Conservation (phyloP, 2,329 filamentous ascomycete genomes). For the Cladorrhinum sp. region DNA sequence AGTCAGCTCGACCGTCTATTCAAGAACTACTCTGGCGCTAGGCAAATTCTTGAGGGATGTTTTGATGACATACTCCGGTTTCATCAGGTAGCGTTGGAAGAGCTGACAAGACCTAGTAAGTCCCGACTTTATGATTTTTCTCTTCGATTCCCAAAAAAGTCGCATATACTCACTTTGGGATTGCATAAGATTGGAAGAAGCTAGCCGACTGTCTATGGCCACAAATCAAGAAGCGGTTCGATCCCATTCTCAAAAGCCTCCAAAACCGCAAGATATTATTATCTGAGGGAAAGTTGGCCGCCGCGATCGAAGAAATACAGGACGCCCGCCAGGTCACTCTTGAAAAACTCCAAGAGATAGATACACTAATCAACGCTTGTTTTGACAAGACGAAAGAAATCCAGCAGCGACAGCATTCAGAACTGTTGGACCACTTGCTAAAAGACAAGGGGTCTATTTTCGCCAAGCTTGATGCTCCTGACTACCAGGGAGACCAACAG, state of each 20-base stretch:
- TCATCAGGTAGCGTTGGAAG: background rate
- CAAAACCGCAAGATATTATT: background rate
- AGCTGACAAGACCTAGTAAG: background rate
- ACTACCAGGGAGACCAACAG: background rate
- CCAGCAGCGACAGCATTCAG: background rate
- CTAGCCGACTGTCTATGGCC: background rate
- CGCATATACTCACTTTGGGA: background rate
- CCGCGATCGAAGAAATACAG: background rate
- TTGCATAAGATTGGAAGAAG: slow-evolving; percentile 1
- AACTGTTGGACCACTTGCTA: background rate
- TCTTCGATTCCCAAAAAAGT: no score
- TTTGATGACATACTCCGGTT: background rate
- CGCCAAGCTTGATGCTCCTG: background rate
- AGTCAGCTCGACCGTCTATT: background rate
- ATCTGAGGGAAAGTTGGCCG: background rate
- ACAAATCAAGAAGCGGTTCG: background rate
- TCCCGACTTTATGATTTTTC: no score
- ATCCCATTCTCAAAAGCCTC: background rate
- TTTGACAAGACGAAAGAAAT: background rate
- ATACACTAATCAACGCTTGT: background rate
- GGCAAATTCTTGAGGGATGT: background rate
- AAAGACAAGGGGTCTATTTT: background rate
- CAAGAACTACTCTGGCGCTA: background rate
- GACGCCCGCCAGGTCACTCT: background rate
- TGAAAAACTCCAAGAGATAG: background rate